Base-by-base conservation (phyloP, 1,284 basidiomycete genomes). In the Phellopilus nigrolimitatus region DNA sequence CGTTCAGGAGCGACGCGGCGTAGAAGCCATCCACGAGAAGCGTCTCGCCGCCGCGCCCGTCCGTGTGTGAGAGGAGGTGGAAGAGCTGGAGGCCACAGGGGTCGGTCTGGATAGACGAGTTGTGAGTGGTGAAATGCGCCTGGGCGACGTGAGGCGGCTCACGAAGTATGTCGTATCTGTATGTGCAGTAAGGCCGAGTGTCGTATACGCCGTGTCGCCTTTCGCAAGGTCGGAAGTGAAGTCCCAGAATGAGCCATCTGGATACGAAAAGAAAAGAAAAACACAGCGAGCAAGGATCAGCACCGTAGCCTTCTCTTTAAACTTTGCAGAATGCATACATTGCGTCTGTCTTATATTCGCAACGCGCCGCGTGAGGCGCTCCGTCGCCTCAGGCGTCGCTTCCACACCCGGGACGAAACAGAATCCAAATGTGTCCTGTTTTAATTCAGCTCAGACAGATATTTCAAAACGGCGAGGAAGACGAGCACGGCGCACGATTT, bases 151-250 rank as follows among this genome's bases (percentile, higher is more conserved):
- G 53, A 36, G 38, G 7, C n/a, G 53, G 68, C 81, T 54, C 60
- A 91, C 86, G 61, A 88, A 93, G 69, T 97, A 97, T 1, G 95
- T 95, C 43, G 90, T 97, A 62, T 98, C 95, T 1, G 95, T 98
- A 65, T 99, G 95, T 0, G 92, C 93, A 6, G 82, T 84, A 4
- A 99, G 79, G 0, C 87, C 87, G 36, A 97, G 68, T 17, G 86
- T 90, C 6, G 93, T 95, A 68, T 99, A 99, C 38, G 64, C 64
- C 3, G 57, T 58, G 24, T 55, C 53, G 13, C 53, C 93, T 62
- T 90, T 93, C 9, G 87, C 83, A 17, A 97, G 77, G 64, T 97
- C 85, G 0, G 94, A 84, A 0, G 94, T 97, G 63, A 99, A 97
- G 62, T 97, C 92, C 95, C 95, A 99, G 68, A 98, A 95, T 44